Base-by-base conservation (phyloP, 2,329 filamentous ascomycete genomes). In the Ceratocystis destructans region DNA sequence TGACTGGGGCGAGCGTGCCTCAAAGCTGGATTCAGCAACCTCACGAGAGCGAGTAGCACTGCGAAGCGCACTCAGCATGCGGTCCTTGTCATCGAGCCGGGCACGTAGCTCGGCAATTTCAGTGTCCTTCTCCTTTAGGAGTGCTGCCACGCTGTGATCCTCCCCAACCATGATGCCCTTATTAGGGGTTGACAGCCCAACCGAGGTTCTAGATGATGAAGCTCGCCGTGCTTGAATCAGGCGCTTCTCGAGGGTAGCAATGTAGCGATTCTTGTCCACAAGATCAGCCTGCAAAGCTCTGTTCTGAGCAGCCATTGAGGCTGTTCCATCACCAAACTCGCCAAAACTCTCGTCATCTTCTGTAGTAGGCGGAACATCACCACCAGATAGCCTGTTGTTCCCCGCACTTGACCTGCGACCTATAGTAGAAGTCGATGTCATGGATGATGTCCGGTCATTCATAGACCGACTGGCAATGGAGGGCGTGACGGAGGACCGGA, bases 221-320 rank as follows among this genome's bases (percentile, higher is more conserved):
- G 91, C 90, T 61, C 93, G 83, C 50, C 94, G 83, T 46, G 94
- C 94, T 73, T 99, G 94, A 44, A 97, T 79, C 1, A 99, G 79
- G 31, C 94, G 85, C 76, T 95, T 95, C 77, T 99, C 94, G 12
- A 99, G 77, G 0, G 94, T 97, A 33, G 88, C 83, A 71, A 97
- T 97, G 75, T 99, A 99, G 41, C 94, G 88, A 71, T 94, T 97
- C 78, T 96, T 96, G 76, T 99, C 94, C n/a, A 83, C 84, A 61
- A 99, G 82, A 74, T 99, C 94, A n/a, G 91, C 85, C 74, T 96
- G 94, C 61, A 99, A 78, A n/a, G 95, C 89, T 62, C 87, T 85
- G 71, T 96, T 91, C 73, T 96, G 94, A n/a, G 89, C 84, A 55
- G 87, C 79, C 62, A 95, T 77, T 28, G 88, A 90, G 6, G 94